A percentile compares a stretch with the other conserved stretches of the same genome.
These are phyloP conservation scores for Mrakia gelida DNA, from an alignment of 768 basidiomycete species.

Conservation along the genomic window DNA sequence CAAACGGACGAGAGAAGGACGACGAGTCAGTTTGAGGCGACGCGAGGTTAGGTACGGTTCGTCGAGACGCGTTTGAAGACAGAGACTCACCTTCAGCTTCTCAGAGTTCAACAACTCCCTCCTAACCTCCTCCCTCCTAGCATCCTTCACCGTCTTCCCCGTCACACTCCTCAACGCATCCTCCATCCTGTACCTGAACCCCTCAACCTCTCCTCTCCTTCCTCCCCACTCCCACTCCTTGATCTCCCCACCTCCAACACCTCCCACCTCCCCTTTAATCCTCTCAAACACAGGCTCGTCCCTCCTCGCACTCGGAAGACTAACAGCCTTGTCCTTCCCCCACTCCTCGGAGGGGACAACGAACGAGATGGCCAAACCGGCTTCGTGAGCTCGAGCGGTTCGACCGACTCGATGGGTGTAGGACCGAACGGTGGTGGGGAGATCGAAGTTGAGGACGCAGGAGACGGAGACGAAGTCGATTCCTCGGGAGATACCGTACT, in stretches of 20 bases:
- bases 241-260: conserved; percentile 54
- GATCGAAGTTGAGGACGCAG: conserved; percentile 96
- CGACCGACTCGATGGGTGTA: conserved; percentile 96
- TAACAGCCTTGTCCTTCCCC: conserved; percentile 55
- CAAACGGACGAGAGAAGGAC: not conserved
- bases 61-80: not conserved
- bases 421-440: conserved; percentile 77
- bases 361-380: conserved; percentile 86
- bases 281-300: conserved; percentile 74
- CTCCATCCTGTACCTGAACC: conserved; percentile 96
- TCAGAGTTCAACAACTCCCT: conserved; percentile 90
- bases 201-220: conserved; percentile 84
- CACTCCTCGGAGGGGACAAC: conserved; percentile 55
- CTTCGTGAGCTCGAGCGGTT: conserved; percentile 90
- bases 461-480: conserved; percentile 96
- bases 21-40: conserved; percentile 18
- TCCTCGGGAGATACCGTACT: conserved; percentile 91
- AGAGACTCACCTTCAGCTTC: conserved; percentile 75
- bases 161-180: conserved; percentile 89
- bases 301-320: conserved; percentile 62
- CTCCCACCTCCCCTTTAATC: conserved; percentile 68
- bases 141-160: conserved; percentile 77
- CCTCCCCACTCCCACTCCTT: conserved; percentile 87
- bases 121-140: conserved; percentile 87
- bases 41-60: too few relatives aligned